A percentile compares a stretch with the other conserved stretches of the same genome.
phyloP scores from a whole-genome alignment of 1,284 basidiomycete genomes.

The Cutaneotrichosporon daszewskae region DNA sequence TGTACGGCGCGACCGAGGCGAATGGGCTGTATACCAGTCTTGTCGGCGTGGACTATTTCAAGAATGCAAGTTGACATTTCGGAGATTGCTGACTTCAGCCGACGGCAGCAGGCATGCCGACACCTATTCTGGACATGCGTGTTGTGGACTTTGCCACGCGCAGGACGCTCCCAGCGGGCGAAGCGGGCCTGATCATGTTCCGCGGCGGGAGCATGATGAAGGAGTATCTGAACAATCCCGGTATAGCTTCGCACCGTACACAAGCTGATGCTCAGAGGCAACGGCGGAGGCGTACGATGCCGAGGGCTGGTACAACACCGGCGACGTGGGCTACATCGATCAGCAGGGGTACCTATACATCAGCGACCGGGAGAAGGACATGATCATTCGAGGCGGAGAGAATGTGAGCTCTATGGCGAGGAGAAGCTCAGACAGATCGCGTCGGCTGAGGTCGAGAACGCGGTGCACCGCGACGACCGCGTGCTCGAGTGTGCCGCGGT shows the following conservation, averaged over 20 bases:
- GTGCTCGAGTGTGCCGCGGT: constrained; percentile 35
- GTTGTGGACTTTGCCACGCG: constrained; percentile 35
- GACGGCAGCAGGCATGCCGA: constrained; percentile 25
- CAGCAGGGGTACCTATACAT: constrained; percentile 36
- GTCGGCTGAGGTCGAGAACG: constrained; percentile 39
- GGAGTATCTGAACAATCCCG: constrained; percentile 32
- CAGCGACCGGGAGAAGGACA: constrained; percentile 40
- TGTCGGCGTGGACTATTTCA: constrained; percentile 33
- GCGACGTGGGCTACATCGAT: constrained; percentile 36
- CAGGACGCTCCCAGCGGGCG: constrained; percentile 16
- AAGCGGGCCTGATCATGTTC: constrained; percentile 28
- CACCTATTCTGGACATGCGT: constrained; percentile 30
- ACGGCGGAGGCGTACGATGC: constrained; percentile 14
- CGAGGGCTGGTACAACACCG: constrained; percentile 43
- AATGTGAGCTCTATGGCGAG: constrained; percentile 16
- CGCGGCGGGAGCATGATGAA: constrained; percentile 41
- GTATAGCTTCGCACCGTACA: constrained; percentile 16
- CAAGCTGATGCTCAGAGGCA: constrained; percentile 20
- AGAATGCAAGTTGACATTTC: constrained; percentile 8
- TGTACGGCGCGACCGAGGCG: constrained; percentile 42
- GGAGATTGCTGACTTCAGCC: no score
- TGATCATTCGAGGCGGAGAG: constrained; percentile 44
- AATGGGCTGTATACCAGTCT: constrained; percentile 35
- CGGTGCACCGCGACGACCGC: constrained; percentile 27
- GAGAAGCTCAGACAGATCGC: constrained; percentile 26